These are phyloP conservation scores for Colletotrichum paranaense DNA, from an alignment of 2,329 filamentous ascomycete genomes.

Conservation along the genomic window DNA sequence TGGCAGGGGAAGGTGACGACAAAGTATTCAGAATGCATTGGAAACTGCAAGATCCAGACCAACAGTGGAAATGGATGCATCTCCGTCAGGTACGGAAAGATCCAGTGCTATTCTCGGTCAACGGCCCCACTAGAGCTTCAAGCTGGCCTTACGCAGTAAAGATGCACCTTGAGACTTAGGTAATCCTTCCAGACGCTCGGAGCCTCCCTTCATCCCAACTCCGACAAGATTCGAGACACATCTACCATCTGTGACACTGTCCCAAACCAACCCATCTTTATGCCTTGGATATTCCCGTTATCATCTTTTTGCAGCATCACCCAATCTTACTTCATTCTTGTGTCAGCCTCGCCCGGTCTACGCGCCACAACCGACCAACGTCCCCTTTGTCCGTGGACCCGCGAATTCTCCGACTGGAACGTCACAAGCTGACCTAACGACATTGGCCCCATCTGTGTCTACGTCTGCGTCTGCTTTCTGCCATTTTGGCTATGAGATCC, in stretches of 20 bases:
- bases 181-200: constrained; percentile 33
- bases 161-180: constrained; percentile 8
- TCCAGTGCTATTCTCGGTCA: not conserved
- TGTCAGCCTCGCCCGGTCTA: constrained; percentile 23
- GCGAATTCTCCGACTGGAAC: constrained; percentile 33
- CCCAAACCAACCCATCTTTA: constrained; percentile 30
- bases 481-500: constrained; percentile 31
- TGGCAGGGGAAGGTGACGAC: not conserved
- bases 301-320: not conserved
- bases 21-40: not conserved
- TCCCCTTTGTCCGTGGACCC: constrained; percentile 4
- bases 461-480: constrained; percentile 10
- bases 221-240: constrained; percentile 34
- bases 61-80: not conserved
- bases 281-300: constrained; percentile 25
- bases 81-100: too few relatives aligned
- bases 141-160: not conserved
- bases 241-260: constrained; percentile 31
- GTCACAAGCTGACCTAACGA: not conserved
- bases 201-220: constrained; percentile 31
- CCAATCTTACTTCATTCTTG: constrained; percentile 30
- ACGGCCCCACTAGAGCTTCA: not conserved
- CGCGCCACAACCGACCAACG: not conserved
- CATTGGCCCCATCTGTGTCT: not conserved
- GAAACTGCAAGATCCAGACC: not conserved